Evolutionary conservation across 192 early-diverging fungal genomes (phyloP).

Genomic region (Podila verticillata): DNA sequence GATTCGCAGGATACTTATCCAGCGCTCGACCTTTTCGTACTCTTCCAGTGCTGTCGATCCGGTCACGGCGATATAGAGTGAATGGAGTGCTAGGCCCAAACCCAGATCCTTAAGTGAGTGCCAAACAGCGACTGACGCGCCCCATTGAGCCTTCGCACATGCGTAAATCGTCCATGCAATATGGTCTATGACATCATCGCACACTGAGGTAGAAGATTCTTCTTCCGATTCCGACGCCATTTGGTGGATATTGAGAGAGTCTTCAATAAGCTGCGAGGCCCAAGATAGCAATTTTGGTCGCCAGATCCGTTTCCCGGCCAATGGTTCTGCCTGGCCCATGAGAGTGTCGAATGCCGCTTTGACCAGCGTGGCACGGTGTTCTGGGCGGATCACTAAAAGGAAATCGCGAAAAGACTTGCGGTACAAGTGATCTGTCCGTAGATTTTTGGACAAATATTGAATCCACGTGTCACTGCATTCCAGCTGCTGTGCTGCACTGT

Average conservation of each 20-base stretch:
- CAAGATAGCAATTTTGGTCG: not conserved
- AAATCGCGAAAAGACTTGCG: not conserved
- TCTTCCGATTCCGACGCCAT: not conserved
- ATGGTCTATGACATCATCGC: conserved; percentile 12
- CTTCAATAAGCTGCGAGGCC: conserved; percentile 17
- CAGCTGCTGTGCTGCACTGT: conserved; percentile 10
- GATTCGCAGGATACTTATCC: conserved; percentile 5
- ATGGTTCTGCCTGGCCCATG: not conserved
- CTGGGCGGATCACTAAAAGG: not conserved
- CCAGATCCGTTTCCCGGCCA: not conserved
- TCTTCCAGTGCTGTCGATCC: not conserved
- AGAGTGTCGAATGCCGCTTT: conserved; percentile 3
- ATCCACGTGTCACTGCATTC: conserved; percentile 22
- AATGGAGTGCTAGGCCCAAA: conserved; percentile 21
- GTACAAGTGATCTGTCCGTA: not conserved
- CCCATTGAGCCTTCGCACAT: not conserved
- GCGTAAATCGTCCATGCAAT: conserved; percentile 6
- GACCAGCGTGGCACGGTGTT: conserved; percentile 24
- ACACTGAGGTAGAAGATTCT: not conserved
- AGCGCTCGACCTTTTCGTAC: not conserved
- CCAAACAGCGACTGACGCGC: not conserved
- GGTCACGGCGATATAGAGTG: conserved; percentile 21
- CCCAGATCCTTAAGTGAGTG: not conserved
- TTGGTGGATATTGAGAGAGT: conserved; percentile 17
- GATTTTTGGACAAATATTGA: not conserved